Evolutionary conservation across 225 moss, liverwort and hornwort genomes (phyloP).

Genomic region (Ulota crispa): DNA sequence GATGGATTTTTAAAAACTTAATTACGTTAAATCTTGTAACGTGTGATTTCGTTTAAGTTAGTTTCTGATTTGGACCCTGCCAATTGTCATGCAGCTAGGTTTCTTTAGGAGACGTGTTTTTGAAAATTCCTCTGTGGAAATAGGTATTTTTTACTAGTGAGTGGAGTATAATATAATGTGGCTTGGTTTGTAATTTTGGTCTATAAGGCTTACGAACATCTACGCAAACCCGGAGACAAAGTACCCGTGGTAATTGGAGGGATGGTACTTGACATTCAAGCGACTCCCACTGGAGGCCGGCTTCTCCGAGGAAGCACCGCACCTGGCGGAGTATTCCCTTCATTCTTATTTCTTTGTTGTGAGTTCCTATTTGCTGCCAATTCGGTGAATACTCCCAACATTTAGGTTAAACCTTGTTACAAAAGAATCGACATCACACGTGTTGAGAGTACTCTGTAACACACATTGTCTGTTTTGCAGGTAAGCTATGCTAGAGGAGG

Average conservation of each 20-base stretch:
- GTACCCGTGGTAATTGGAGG: constrained; percentile 62
- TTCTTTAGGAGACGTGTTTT: background rate
- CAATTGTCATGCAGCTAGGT: background rate
- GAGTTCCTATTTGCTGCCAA: constrained; percentile 3
- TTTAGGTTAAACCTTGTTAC: background rate
- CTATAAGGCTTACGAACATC: constrained; percentile 36
- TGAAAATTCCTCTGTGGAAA: background rate
- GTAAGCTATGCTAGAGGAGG: constrained; percentile 80
- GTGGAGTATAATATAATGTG: background rate
- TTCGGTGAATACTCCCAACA: background rate
- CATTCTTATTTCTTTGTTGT: constrained; percentile 16
- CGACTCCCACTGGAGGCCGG: constrained; percentile 42
- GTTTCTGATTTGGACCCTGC: background rate
- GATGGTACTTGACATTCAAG: constrained; percentile 67
- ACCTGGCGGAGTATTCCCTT: constrained; percentile 57
- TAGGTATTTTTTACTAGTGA: background rate
- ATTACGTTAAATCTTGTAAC: background rate
- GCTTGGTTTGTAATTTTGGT: constrained; percentile 7
- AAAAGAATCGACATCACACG: background rate
- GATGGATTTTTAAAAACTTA: background rate
- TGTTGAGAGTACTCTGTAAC: background rate
- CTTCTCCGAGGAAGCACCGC: constrained; percentile 58
- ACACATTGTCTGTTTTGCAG: constrained; percentile 32
- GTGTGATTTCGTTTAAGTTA: background rate
- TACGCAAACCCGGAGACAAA: constrained; percentile 29